Evolutionary conservation across 2,329 filamentous ascomycete species (phyloP).

Genomic region (Rhynchosporium agropyri): DNA sequence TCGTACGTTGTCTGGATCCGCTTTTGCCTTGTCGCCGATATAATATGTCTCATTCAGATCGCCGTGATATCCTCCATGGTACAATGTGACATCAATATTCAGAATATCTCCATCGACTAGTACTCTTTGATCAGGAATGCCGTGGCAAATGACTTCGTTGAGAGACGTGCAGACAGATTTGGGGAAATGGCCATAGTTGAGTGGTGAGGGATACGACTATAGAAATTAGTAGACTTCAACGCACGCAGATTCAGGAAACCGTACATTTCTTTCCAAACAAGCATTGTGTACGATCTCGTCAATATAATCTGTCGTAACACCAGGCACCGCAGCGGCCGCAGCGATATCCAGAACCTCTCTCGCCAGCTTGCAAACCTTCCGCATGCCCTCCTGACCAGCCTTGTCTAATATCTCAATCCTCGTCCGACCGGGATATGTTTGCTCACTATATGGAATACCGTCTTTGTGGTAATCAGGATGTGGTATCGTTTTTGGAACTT

Average conservation of each 20-base stretch:
- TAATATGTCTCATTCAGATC: conserved; percentile 99
- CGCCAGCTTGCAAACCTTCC: conserved; percentile 83
- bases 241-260: conserved; percentile 42
- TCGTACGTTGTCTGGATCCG: conserved; percentile 82
- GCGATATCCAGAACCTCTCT: conserved; percentile 93
- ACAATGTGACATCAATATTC: conserved; percentile 94
- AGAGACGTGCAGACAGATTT: conserved; percentile 97
- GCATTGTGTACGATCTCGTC: conserved; percentile 95
- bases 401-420: conserved; percentile 83
- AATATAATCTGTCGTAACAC: conserved; percentile 92
- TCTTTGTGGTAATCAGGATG: conserved; percentile 87
- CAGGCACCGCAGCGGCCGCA: conserved; percentile 80
- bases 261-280: conserved; percentile 86
- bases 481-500: conserved; percentile 77
- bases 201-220: conserved; percentile 89
- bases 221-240: conserved; percentile 27
- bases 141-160: conserved; percentile 98
- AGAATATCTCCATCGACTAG: conserved; percentile 92
- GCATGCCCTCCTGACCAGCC: conserved; percentile 81
- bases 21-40: conserved; percentile 82
- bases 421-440: conserved; percentile 66
- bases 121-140: conserved; percentile 88
- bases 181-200: conserved; percentile 95
- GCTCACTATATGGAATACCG: conserved; percentile 69
- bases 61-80: conserved; percentile 92